phyloP scores from a whole-genome alignment of 2,329 filamentous ascomycete genomes.

The Penicillium sp. region DNA sequence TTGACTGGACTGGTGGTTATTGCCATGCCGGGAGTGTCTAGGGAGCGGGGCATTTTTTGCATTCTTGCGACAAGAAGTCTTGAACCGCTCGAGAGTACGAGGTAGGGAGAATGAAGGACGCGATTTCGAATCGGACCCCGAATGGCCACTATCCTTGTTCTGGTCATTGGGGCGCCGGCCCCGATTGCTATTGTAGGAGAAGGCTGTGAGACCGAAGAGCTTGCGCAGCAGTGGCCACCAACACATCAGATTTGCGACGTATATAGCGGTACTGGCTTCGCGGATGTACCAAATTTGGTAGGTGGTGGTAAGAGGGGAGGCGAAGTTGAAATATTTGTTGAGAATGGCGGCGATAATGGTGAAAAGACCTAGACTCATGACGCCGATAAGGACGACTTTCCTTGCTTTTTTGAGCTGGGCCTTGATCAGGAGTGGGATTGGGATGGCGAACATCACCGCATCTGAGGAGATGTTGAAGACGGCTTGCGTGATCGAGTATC shows the following conservation, averaged over 20 bases:
- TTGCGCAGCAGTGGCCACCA: conserved; percentile 31
- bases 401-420: conserved; percentile 33
- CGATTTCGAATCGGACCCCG: conserved; percentile 15
- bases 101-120: conserved; percentile 20
- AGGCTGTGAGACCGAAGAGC: conserved; percentile 28
- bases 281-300: conserved; percentile 45
- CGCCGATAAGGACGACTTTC: conserved; percentile 33
- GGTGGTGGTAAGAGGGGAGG: conserved; percentile 33
- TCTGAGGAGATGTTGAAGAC: conserved; percentile 46
- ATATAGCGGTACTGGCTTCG: conserved; percentile 39
- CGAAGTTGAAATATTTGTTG: conserved; percentile 47
- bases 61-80: conserved; percentile 6
- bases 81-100: conserved; percentile 11
- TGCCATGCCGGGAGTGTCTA: neutral
- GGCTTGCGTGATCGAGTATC: conserved; percentile 42
- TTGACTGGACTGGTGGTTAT: conserved; percentile 13
- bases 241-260: conserved; percentile 46
- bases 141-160: conserved; percentile 12
- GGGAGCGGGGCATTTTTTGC: neutral
- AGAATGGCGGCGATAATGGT: conserved; percentile 46
- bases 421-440: conserved; percentile 35
- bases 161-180: conserved; percentile 14
- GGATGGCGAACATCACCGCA: conserved; percentile 37
- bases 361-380: conserved; percentile 40
- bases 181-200: conserved; percentile 25